Evolutionary conservation across 2,329 filamentous ascomycete species (phyloP).

Genomic region (Penicillium capsulatum): DNA sequence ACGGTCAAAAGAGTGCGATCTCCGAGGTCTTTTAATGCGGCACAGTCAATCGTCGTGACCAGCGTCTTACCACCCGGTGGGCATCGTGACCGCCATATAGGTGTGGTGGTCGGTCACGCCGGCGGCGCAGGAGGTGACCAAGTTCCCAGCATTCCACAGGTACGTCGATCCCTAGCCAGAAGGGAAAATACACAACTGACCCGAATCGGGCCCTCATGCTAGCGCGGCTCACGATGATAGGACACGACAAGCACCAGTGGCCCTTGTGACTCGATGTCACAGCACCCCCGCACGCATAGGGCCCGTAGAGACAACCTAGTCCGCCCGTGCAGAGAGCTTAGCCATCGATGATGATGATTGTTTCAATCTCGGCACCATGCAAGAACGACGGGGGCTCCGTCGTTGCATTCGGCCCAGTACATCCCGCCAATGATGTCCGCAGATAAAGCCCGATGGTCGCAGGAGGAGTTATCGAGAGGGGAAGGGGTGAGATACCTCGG

Average conservation of each 20-base stretch:
- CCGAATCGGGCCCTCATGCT: constrained; percentile 8
- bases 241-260: not conserved
- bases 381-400: constrained; percentile 7
- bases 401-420: constrained; percentile 6
- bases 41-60: not conserved
- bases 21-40: not conserved
- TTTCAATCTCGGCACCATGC: no score
- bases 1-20: not conserved
- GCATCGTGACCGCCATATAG: constrained; percentile 8
- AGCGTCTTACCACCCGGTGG: not conserved
- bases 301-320: not conserved
- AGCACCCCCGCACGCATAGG: constrained; percentile 7
- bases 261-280: constrained; percentile 18
- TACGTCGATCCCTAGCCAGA: constrained; percentile 12
- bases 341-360: no score
- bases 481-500: not conserved
- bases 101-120: constrained; percentile 7
- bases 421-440: constrained; percentile 10
- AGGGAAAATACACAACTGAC: constrained; percentile 6
- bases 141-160: constrained; percentile 15
- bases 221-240: constrained; percentile 7
- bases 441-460: not conserved
- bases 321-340: no score
- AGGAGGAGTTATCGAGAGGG: constrained; percentile 1
- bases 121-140: constrained; percentile 4